Percentiles rank a stretch among this genome's conserved stretches.
Conservation (phyloP, 2,329 filamentous ascomycete species). For the Alternaria atra region DNA sequence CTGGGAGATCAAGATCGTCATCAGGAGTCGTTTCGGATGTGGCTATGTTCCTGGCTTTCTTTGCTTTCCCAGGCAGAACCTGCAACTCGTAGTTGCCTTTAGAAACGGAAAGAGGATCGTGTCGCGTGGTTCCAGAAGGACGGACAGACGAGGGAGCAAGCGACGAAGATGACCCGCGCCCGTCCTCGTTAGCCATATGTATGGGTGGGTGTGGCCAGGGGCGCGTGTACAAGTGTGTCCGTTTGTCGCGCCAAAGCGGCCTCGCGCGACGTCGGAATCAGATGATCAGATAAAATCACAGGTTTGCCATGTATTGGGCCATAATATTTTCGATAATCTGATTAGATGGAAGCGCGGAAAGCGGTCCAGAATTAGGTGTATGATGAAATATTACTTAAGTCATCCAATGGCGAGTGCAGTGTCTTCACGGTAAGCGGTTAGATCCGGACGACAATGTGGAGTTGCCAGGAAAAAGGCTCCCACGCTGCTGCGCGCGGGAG, state of each 20-base stretch:
- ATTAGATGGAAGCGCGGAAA: constrained; percentile 32
- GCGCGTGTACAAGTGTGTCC: constrained; percentile 30
- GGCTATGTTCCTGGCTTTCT: constrained; percentile 40
- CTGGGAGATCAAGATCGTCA: constrained; percentile 37
- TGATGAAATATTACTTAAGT: background rate
- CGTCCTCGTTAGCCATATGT: constrained; percentile 37
- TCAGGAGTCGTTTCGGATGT: constrained; percentile 35
- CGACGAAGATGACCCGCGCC: constrained; percentile 22
- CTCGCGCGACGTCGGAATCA: constrained; percentile 32
- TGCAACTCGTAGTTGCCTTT: constrained; percentile 46
- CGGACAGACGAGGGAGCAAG: constrained; percentile 31
- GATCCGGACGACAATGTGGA: constrained; percentile 19
- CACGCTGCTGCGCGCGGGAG: constrained; percentile 16
- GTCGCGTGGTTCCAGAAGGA: constrained; percentile 32
- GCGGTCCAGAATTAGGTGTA: constrained; percentile 7
- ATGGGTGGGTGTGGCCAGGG: constrained; percentile 23
- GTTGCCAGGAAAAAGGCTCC: constrained; percentile 2
- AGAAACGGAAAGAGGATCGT: constrained; percentile 25
- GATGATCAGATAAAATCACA: constrained; percentile 37
- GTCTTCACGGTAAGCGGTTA: constrained; percentile 17
- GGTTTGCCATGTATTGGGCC: constrained; percentile 12
- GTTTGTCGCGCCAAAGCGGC: constrained; percentile 34
- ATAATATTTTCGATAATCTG: constrained; percentile 31
- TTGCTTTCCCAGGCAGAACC: constrained; percentile 38
- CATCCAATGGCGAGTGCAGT: constrained; percentile 7